Evolutionary conservation across 2,329 filamentous ascomycete genomes (phyloP).

Genomic region (Exophiala bonariae): DNA sequence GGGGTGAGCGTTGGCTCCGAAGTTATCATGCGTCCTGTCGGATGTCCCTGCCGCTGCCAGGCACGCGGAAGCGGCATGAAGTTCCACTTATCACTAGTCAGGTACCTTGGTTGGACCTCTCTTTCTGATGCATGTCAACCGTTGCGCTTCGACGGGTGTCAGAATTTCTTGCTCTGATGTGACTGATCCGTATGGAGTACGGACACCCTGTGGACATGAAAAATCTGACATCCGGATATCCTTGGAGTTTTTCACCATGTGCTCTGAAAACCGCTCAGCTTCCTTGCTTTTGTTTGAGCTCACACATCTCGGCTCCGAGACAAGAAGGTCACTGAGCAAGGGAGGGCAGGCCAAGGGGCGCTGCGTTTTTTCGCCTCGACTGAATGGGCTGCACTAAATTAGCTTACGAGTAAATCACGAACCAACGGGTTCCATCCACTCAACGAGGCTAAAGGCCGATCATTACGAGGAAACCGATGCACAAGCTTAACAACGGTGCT

Average conservation of each 20-base stretch:
- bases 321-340: neutral
- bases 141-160: neutral
- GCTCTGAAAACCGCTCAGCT: neutral
- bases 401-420: too few species aligned
- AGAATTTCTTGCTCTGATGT: neutral
- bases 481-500: neutral
- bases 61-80: neutral
- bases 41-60: neutral
- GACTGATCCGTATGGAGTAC: neutral
- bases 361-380: neutral
- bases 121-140: neutral
- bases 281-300: too few species aligned
- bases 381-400: neutral
- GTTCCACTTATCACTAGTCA: neutral
- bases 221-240: neutral
- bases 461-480: neutral
- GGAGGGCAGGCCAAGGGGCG: too few species aligned
- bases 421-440: too few species aligned
- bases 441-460: neutral
- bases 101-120: neutral
- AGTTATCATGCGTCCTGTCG: neutral
- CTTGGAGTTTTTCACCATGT: neutral
- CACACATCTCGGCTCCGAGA: neutral
- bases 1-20: neutral
- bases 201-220: neutral